Conservation (phyloP, 495 filamentous ascomycete species). For the Friedmanniomyces endolithicus region DNA sequence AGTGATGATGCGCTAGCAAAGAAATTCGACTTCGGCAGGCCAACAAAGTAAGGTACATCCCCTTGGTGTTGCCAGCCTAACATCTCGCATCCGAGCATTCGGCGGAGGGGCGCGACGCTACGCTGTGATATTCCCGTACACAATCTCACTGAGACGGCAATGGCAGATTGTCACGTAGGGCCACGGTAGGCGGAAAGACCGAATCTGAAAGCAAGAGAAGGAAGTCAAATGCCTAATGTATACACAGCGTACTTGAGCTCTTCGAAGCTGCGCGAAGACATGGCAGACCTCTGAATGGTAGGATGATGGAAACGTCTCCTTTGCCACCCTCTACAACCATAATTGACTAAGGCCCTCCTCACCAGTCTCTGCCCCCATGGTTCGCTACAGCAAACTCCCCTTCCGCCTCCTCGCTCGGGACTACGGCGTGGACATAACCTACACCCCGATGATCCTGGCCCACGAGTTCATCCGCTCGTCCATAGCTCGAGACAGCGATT, state of each 20-base stretch:
- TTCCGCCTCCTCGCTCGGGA: slow-evolving; percentile 48
- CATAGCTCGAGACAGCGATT: slow-evolving; percentile 45
- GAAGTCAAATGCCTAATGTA: neutral
- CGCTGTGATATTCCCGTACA: too few species aligned
- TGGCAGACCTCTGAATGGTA: slow-evolving; percentile 39
- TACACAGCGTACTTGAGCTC: slow-evolving; percentile 31
- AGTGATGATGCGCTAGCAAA: too few species aligned
- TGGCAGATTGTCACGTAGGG: too few species aligned
- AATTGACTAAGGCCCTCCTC: neutral
- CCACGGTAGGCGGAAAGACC: neutral
- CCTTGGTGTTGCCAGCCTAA: too few species aligned
- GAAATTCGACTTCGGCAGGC: too few species aligned
- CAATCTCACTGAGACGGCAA: too few species aligned
- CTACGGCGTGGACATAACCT: slow-evolving; percentile 50
- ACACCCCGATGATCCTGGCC: slow-evolving; percentile 60
- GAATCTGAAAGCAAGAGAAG: neutral
- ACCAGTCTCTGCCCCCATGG: slow-evolving; percentile 51
- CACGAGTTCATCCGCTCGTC: slow-evolving; percentile 54
- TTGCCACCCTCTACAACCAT: neutral
- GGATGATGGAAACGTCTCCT: neutral
- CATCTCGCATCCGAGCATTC: too few species aligned
- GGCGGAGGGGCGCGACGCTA: too few species aligned
- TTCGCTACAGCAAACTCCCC: slow-evolving; percentile 44
- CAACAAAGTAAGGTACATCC: too few species aligned
- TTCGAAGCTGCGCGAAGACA: slow-evolving; percentile 44